Conservation (phyloP, 345 rosid species). For the Adansonia digitata region DNA sequence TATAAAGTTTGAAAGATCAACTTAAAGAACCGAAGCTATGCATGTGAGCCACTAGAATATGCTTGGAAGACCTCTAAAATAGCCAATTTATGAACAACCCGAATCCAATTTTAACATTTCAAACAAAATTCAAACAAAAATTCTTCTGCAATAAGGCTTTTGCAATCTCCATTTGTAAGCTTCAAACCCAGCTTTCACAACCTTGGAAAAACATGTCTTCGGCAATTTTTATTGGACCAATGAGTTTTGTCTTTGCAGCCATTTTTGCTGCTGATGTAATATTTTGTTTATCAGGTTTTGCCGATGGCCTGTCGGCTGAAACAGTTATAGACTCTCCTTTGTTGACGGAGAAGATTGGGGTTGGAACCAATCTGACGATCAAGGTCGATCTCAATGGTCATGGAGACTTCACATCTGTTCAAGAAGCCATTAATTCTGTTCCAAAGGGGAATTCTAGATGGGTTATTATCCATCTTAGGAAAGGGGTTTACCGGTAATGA, state of each 20-base stretch:
- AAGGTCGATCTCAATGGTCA: conserved; percentile 72
- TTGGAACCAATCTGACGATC: conserved; percentile 55
- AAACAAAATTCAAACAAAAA: not conserved
- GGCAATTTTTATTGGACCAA: not conserved
- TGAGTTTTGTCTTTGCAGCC: conserved; percentile 12
- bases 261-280: conserved; percentile 10
- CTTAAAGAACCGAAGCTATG: not conserved
- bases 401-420: conserved; percentile 60
- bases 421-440: conserved; percentile 43
- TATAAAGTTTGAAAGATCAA: too few species aligned
- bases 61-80: not conserved
- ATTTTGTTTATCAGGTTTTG: conserved; percentile 16
- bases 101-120: not conserved
- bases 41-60: conserved; percentile 3
- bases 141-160: not conserved
- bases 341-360: conserved; percentile 59
- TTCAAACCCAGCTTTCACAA: too few species aligned
- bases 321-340: conserved; percentile 50
- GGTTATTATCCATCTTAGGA: conserved; percentile 78
- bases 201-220: not conserved
- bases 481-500: conserved; percentile 71
- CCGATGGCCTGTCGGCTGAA: conserved; percentile 4
- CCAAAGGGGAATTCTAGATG: conserved; percentile 60
- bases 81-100: conserved; percentile 1
- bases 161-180: not conserved